Conservation (phyloP, 257 asterid genomes). For the Jaltomata sinuosa region DNA sequence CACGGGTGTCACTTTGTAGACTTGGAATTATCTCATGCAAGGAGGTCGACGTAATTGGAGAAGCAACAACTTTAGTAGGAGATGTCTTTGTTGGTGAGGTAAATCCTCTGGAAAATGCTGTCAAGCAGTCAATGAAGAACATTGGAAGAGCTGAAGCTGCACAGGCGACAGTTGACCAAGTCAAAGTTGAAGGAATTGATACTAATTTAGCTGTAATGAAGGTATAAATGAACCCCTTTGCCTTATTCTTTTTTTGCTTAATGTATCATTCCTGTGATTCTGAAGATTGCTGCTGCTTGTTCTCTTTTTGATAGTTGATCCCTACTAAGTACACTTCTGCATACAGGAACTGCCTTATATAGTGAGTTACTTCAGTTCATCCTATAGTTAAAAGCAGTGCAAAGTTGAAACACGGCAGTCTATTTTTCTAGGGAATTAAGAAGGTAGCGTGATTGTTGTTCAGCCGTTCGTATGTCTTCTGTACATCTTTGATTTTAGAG, state of each 20-base stretch:
- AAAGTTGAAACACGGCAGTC: neutral
- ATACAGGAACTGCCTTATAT: neutral
- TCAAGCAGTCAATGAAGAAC: conserved; percentile 65
- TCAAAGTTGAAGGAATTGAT: conserved; percentile 92
- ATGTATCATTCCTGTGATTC: neutral
- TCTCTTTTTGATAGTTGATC: conserved; percentile 1
- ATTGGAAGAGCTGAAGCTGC: conserved; percentile 89
- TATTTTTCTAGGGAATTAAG: neutral
- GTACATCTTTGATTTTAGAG: neutral
- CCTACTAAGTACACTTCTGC: neutral
- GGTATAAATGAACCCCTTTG: conserved; percentile 26
- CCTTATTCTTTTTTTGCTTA: neutral
- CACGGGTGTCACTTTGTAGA: conserved; percentile 45
- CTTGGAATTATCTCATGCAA: conserved; percentile 45
- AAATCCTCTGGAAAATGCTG: conserved; percentile 72
- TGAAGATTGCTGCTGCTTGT: conserved; percentile 4
- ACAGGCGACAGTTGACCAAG: conserved; percentile 84
- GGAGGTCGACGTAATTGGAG: conserved; percentile 34
- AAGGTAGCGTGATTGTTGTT: neutral
- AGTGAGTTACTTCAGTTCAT: neutral
- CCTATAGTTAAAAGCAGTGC: neutral
- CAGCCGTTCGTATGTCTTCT: neutral
- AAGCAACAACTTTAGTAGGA: conserved; percentile 35
- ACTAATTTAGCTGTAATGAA: conserved; percentile 78
- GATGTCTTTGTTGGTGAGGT: conserved; percentile 60